Base-by-base conservation (phyloP, 208 protist species). In the Crithidia acanthocephali region DNA sequence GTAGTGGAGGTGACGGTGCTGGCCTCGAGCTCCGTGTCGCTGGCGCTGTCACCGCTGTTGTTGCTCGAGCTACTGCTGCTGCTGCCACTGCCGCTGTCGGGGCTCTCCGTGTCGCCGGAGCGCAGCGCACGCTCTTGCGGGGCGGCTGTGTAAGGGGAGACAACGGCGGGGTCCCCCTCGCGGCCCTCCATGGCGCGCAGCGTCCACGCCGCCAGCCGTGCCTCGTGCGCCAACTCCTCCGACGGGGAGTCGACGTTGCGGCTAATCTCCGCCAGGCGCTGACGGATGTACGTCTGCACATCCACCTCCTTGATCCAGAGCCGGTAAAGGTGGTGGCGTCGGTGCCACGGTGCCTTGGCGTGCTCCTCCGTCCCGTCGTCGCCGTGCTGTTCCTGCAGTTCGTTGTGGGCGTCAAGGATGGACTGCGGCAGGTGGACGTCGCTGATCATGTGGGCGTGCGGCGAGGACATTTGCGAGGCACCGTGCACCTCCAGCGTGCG, bases 261-360 rank as follows among this genome's bases (percentile, higher is more conserved):
- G 42, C 69, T 68, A n/a, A 75, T 68, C 60, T 75, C 69, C 6
- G 28, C 25, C 20, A 75, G 60, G 40, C 69, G 69, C 30, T 27
- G 37, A 2, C 69, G 60, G 13, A 68, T 40, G 40, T 61, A 75
- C 35, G 16, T 25, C 25, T 63, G 52, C 44, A 75, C 70, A 32
- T 63, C 55, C 53, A 58, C 27, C 23, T 62, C 55, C 27, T 66
- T 55, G n/a, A 64, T 55, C 67, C 57, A 63, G 3, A 45, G n/a
- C 7, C 45, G 66, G 42, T 63, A 55, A 2, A 48, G 22, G 55
- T 53, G 66, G 55, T 63, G 66, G 16, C 55, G 65, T 35, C 37
- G 53, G 40, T 11, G 53, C 22, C 22, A 7, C 5, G 32, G 20
- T 9, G 33, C 15, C 10, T 37, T 35, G 0, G 37, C 35, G 23